A percentile compares a stretch with the other conserved stretches of the same genome.
phyloP scores from a whole-genome alignment of 2,329 filamentous ascomycete species.

The Atkinsonella texensis region DNA sequence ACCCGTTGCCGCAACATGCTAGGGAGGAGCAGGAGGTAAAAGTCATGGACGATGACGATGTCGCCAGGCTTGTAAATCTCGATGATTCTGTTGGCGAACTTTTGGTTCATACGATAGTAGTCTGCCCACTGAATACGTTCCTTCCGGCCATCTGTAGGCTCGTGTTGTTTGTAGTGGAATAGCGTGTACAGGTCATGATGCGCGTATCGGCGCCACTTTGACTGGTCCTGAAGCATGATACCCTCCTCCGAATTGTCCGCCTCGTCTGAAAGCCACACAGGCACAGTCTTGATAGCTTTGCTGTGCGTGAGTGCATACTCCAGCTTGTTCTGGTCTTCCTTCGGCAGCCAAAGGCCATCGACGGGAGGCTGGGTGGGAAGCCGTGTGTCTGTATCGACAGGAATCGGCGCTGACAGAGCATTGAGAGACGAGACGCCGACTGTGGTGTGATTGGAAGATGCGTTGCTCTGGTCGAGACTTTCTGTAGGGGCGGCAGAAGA shows the following conservation, averaged over 20 bases:
- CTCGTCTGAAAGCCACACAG: slow-evolving; percentile 81
- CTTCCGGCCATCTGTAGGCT: slow-evolving; percentile 71
- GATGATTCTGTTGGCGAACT: slow-evolving; percentile 81
- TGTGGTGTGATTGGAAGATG: slow-evolving; percentile 20
- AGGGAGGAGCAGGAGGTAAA: slow-evolving; percentile 81
- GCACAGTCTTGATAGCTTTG: slow-evolving; percentile 66
- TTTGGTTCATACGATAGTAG: slow-evolving; percentile 85
- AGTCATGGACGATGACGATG: slow-evolving; percentile 86
- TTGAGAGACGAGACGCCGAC: slow-evolving; percentile 48
- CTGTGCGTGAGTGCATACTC: slow-evolving; percentile 63
- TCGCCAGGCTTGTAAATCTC: slow-evolving; percentile 87
- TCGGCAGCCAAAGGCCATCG: slow-evolving; percentile 60
- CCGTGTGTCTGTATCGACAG: slow-evolving; percentile 50
- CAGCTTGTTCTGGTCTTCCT: slow-evolving; percentile 57
- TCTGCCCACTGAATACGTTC: slow-evolving; percentile 82
- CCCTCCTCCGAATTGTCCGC: slow-evolving; percentile 54
- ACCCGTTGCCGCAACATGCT: slow-evolving; percentile 76
- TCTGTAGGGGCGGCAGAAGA: slow-evolving; percentile 33
- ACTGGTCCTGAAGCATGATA: slow-evolving; percentile 67
- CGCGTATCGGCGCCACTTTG: slow-evolving; percentile 78
- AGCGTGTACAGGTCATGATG: slow-evolving; percentile 87
- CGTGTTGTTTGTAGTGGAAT: slow-evolving; percentile 93
- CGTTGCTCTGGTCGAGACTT: slow-evolving; percentile 29
- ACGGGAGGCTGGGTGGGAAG: slow-evolving; percentile 43
- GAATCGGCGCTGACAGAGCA: slow-evolving; percentile 68